A percentile compares a stretch with the other conserved stretches of the same genome.
phyloP scores from a whole-genome alignment of 768 basidiomycete species.

The Lentinula aciculospora region DNA sequence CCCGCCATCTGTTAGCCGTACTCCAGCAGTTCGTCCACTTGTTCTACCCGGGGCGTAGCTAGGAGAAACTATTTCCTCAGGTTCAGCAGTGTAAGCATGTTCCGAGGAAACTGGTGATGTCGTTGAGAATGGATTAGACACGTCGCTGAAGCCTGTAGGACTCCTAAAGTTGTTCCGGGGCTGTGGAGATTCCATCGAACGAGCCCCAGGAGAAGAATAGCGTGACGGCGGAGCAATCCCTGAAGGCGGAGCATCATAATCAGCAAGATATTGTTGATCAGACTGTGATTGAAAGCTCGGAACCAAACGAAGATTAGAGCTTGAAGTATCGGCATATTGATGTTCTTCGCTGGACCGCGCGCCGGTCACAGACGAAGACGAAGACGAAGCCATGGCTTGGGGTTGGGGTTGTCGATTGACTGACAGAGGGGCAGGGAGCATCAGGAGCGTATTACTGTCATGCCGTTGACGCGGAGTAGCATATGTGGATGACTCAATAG shows the following conservation, averaged over 20 bases:
- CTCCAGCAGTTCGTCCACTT: constrained; percentile 42
- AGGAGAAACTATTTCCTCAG: constrained; percentile 23
- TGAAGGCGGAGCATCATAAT: constrained; percentile 21
- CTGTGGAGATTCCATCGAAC: constrained; percentile 6
- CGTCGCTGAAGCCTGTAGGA: constrained; percentile 34
- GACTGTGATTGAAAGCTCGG: constrained; percentile 29
- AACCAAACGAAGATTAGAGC: constrained; percentile 36
- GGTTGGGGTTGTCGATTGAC: constrained; percentile 43
- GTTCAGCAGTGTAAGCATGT: constrained; percentile 31
- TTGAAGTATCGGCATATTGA: constrained; percentile 33
- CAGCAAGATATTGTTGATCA: constrained; percentile 26
- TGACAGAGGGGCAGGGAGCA: constrained; percentile 71
- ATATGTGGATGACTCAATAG: constrained; percentile 51
- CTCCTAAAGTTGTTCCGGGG: neutral
- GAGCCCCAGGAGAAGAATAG: constrained; percentile 7
- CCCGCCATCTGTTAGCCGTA: constrained; percentile 78
- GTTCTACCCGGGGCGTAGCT: constrained; percentile 29
- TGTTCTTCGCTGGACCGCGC: constrained; percentile 46
- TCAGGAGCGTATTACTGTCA: constrained; percentile 66
- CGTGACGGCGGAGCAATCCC: constrained; percentile 22
- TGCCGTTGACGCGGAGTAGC: constrained; percentile 48
- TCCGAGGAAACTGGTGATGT: constrained; percentile 34
- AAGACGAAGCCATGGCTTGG: constrained; percentile 24
- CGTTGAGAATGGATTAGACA: constrained; percentile 54
- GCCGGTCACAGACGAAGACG: constrained; percentile 38